phyloP scores from a whole-genome alignment of 2,329 filamentous ascomycete genomes.

The Ophiostoma angusticollis region DNA sequence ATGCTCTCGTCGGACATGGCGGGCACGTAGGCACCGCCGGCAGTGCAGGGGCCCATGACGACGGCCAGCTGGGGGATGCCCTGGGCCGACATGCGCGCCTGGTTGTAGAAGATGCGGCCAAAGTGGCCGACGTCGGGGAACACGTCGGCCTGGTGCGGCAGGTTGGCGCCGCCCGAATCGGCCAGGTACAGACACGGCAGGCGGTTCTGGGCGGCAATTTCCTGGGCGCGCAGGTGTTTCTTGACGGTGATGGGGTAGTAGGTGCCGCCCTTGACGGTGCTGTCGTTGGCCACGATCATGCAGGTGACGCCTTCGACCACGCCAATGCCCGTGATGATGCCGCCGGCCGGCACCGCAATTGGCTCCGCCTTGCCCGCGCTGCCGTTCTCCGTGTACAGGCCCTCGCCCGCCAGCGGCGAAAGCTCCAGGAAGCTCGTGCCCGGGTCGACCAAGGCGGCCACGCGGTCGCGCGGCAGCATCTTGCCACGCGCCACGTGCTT shows the following conservation, averaged over 20 bases:
- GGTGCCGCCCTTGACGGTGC: conserved; percentile 91
- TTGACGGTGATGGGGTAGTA: conserved; percentile 97
- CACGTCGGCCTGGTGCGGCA: conserved; percentile 89
- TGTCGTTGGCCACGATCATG: conserved; percentile 90
- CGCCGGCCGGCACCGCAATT: conserved; percentile 58
- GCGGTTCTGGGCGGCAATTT: conserved; percentile 78
- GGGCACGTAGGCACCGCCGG: conserved; percentile 88
- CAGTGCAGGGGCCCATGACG: conserved; percentile 95
- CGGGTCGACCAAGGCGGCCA: conserved; percentile 76
- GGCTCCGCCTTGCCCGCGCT: background rate
- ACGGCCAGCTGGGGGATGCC: conserved; percentile 90
- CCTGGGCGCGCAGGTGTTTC: conserved; percentile 88
- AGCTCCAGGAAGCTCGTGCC: conserved; percentile 86
- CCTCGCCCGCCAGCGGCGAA: conserved; percentile 79
- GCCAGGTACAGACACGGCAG: conserved; percentile 87
- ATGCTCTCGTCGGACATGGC: conserved; percentile 97
- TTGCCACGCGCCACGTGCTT: conserved; percentile 83
- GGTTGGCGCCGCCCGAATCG: conserved; percentile 87
- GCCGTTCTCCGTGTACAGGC: conserved; percentile 75
- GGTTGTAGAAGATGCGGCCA: conserved; percentile 95
- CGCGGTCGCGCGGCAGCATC: conserved; percentile 84
- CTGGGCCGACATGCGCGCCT: conserved; percentile 78
- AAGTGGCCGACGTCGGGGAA: conserved; percentile 95
- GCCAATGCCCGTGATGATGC: conserved; percentile 86
- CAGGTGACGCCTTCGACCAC: conserved; percentile 83